phyloP scores from a whole-genome alignment of 2,329 filamentous ascomycete genomes.

The Berkeleyomyces basicola region DNA sequence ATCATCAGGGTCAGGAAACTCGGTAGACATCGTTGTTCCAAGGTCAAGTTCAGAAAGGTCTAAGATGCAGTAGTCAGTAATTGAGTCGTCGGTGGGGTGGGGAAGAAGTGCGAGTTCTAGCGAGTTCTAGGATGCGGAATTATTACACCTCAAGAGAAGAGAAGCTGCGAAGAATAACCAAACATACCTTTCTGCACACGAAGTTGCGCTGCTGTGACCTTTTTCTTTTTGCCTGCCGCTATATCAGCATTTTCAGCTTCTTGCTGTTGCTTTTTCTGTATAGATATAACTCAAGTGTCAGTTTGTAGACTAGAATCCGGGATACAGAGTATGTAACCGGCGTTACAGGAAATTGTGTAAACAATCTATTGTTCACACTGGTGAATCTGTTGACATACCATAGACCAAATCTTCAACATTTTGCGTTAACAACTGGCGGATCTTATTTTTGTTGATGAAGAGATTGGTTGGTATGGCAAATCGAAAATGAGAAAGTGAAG shows the following conservation, averaged over 20 bases:
- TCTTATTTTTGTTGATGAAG: background rate
- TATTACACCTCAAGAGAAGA: no score
- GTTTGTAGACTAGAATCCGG: background rate
- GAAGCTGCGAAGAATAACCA: background rate
- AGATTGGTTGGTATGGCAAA: background rate
- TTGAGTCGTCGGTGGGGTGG: background rate
- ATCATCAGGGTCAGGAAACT: slow-evolving; percentile 69
- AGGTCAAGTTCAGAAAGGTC: slow-evolving; percentile 70
- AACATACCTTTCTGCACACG: slow-evolving; percentile 80
- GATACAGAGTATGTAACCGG: background rate
- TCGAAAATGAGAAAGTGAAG: no score
- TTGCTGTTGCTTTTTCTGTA: slow-evolving; percentile 90
- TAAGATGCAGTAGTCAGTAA: slow-evolving; percentile 21
- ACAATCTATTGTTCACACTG: slow-evolving; percentile 14
- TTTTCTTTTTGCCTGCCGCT: slow-evolving; percentile 79
- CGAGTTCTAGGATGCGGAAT: no score
- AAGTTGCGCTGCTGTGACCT: slow-evolving; percentile 89
- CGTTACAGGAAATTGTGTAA: slow-evolving; percentile 14
- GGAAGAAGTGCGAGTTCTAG: no score
- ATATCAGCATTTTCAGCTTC: slow-evolving; percentile 73
- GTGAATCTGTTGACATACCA: slow-evolving; percentile 42
- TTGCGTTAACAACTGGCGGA: background rate
- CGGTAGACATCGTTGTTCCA: slow-evolving; percentile 62
- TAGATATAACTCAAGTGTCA: background rate
- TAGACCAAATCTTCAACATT: slow-evolving; percentile 99